Evolutionary conservation across 768 basidiomycete species (phyloP), one percentile per base, ranked within the genome.

Genomic region (Leccinum obscurum): DNA sequence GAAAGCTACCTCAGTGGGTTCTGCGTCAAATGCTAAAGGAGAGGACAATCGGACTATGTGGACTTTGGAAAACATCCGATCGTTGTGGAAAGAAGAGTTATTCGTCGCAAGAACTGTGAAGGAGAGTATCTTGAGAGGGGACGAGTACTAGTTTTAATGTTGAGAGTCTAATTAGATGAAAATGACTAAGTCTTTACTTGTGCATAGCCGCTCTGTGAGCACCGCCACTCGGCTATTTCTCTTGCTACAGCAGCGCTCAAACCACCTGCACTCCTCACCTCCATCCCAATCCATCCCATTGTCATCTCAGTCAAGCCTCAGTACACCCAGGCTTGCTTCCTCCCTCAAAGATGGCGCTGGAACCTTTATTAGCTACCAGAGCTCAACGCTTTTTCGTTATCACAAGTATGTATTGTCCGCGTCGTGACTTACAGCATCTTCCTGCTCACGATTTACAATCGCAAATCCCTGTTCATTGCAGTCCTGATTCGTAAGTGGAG

Each of bases 301-400:
- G 20, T 58, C 66, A 51, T 49, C 65, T 58, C 48, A 61, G 55
- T 56, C 53, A 63, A 62, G 61, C 35, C 56, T 57, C 57, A 35
- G 57, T 35, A 7, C 35, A 14, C 53, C 11, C 56, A 64, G 62
- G 66, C 57, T 68, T 62, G 30, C 52, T 62, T 53, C n/a, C 32
- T 53, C 53, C 34, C 49, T 67, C 49, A 51, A 73, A 62, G 64
- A 93, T 92, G 90, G 83, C 85, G 55, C 78, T 86, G 51, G 87
- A 90, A 77, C 83, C 84, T 24, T 80, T 93, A 54, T 75, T 93
- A 56, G 85, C 85, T 20, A 92, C 91, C 14, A 79, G 83, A 61
- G 84, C 91, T 24, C 92, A 93, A 68, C 78, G 79, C 62, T 83
- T 82, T 41, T 93, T 92, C 74, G 84, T 92, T 57, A 75, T 72